phyloP scores from a whole-genome alignment of 192 early-diverging fungal genomes.

The Powellomyces hirtus region DNA sequence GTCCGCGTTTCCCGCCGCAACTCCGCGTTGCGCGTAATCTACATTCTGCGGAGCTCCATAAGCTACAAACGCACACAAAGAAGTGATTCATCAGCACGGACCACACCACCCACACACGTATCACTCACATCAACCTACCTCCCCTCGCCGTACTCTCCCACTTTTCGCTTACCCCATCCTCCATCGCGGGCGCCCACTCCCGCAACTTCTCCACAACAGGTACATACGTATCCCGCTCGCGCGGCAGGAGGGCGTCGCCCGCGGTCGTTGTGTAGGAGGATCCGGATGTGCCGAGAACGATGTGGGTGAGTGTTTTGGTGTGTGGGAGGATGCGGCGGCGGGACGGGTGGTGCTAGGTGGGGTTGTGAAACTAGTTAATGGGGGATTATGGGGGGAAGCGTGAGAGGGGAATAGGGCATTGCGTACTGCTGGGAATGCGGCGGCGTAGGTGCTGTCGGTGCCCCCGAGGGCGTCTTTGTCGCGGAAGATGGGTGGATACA shows the following conservation, averaged over 20 bases:
- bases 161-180: not conserved
- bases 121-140: not conserved
- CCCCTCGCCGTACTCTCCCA: not conserved
- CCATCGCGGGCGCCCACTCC: slow-evolving; percentile 4
- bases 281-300: not conserved
- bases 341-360: not conserved
- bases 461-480: not conserved
- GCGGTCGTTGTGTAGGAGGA: not conserved
- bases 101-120: not conserved
- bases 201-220: not conserved
- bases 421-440: not conserved
- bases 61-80: not conserved
- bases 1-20: not conserved
- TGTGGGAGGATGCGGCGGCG: not conserved
- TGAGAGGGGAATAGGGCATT: not conserved
- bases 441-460: not conserved
- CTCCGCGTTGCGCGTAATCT: not conserved
- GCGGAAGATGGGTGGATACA: not conserved
- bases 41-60: not conserved
- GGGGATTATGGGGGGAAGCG: no score
- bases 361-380: no score
- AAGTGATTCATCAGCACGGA: not conserved
- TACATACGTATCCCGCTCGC: not conserved
- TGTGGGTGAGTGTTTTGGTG: not conserved
- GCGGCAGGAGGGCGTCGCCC: not conserved